These are phyloP conservation scores for Neurospora pannonica DNA, from an alignment of 495 filamentous ascomycete genomes.

Conservation along the genomic window DNA sequence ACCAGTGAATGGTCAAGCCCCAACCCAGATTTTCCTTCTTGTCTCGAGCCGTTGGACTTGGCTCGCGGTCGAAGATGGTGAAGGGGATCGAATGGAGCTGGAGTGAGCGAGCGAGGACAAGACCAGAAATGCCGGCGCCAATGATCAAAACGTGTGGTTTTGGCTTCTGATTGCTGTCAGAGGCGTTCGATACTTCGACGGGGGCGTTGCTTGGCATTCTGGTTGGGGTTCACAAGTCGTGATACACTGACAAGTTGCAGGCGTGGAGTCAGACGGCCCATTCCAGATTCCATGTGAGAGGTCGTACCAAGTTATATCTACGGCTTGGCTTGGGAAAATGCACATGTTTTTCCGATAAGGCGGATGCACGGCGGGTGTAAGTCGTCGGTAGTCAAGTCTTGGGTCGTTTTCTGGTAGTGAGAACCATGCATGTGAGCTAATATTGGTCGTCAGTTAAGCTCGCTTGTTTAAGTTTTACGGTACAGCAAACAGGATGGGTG, in stretches of 20 bases:
- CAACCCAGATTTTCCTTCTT: slow-evolving; percentile 32
- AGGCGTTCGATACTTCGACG: not conserved
- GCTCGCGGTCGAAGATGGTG: slow-evolving; percentile 47
- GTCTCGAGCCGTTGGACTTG: slow-evolving; percentile 32
- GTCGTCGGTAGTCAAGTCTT: not conserved
- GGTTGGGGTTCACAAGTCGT: not conserved
- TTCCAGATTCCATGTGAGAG: not conserved
- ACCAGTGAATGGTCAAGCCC: slow-evolving; percentile 54
- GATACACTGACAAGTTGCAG: not conserved
- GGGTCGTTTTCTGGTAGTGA: not conserved
- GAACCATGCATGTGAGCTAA: not conserved
- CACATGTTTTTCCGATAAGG: not conserved
- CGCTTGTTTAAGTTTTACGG: not conserved
- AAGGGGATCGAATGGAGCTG: slow-evolving; percentile 31
- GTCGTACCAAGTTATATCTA: not conserved
- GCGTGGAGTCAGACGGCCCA: not conserved
- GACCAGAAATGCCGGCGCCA: slow-evolving; percentile 51
- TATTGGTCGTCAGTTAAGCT: not conserved
- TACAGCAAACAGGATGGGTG: not conserved
- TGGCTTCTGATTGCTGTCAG: not conserved
- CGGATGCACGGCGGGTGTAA: not conserved
- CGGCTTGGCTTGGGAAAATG: not conserved
- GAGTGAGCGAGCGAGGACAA: slow-evolving; percentile 50
- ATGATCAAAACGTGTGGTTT: slow-evolving; percentile 37
- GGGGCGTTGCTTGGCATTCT: not conserved